These are phyloP conservation scores for Ascobolus immersus DNA, from an alignment of 495 filamentous ascomycete species.

Conservation along the genomic window DNA sequence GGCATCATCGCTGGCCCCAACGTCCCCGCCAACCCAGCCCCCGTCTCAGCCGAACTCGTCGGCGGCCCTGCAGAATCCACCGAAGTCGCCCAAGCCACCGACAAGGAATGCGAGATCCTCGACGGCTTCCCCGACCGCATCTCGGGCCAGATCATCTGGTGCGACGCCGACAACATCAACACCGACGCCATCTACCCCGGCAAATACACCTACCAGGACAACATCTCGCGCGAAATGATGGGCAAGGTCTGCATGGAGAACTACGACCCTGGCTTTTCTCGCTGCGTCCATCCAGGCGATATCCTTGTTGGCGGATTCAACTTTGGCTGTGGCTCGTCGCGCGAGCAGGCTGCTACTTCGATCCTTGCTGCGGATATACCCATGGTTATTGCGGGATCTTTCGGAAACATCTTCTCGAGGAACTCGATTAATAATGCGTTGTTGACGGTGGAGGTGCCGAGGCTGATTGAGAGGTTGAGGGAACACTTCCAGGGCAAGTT, in stretches of 20 bases:
- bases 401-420: conserved; percentile 67
- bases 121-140: conserved; percentile 44
- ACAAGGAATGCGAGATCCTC: conserved; percentile 32
- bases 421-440: conserved; percentile 88
- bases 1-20: conserved; percentile 61
- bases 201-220: conserved; percentile 75
- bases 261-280: conserved; percentile 48
- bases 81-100: conserved; percentile 11
- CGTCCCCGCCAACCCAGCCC: too few species aligned
- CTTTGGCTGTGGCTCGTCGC: conserved; percentile 59
- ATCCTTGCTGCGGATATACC: conserved; percentile 67
- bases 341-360: conserved; percentile 77
- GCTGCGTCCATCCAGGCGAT: conserved; percentile 36
- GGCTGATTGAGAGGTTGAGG: conserved; percentile 41
- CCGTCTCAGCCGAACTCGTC: too few species aligned
- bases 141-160: conserved; percentile 42
- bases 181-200: conserved; percentile 74
- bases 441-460: conserved; percentile 58
- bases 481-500: conserved; percentile 29
- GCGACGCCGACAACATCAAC: conserved; percentile 48
- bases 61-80: conserved; percentile 8
- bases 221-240: conserved; percentile 51
- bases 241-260: conserved; percentile 78
- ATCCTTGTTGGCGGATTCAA: conserved; percentile 74
- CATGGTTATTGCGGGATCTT: conserved; percentile 61